Conservation (phyloP, 2,329 filamentous ascomycete species). For the Exophiala viscosa region DNA sequence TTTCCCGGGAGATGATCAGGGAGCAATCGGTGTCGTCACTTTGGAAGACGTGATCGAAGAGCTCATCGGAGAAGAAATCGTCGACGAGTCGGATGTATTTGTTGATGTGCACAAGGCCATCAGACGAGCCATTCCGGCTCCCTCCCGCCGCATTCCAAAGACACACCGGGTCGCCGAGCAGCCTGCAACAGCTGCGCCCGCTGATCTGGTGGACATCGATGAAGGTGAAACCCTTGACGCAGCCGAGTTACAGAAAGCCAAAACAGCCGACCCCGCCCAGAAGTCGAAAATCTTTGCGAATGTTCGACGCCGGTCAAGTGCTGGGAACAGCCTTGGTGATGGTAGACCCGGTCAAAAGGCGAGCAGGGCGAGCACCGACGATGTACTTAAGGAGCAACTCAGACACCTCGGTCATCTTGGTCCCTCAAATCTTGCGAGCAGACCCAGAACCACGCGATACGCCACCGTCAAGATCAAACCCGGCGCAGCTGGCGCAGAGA, state of each 20-base stretch:
- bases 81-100: slow-evolving; percentile 97
- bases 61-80: slow-evolving; percentile 97
- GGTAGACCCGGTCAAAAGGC: slow-evolving; percentile 42
- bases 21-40: slow-evolving; percentile 88
- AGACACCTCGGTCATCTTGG: slow-evolving; percentile 63
- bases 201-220: slow-evolving; percentile 45
- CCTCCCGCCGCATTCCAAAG: slow-evolving; percentile 66
- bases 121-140: slow-evolving; percentile 78
- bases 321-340: slow-evolving; percentile 31
- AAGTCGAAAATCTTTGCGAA: slow-evolving; percentile 31
- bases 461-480: slow-evolving; percentile 65
- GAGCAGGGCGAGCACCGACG: slow-evolving; percentile 46
- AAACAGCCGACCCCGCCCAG: slow-evolving; percentile 30
- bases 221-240: slow-evolving; percentile 38
- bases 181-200: slow-evolving; percentile 29
- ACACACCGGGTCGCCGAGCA: slow-evolving; percentile 48
- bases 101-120: slow-evolving; percentile 98
- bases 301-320: slow-evolving; percentile 33
- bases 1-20: slow-evolving; percentile 81
- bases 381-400: slow-evolving; percentile 54
- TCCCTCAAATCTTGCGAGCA: slow-evolving; percentile 60
- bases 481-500: slow-evolving; percentile 42
- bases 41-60: slow-evolving; percentile 98
- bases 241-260: slow-evolving; percentile 22
- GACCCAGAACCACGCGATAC: slow-evolving; percentile 59